These are phyloP conservation scores for Diaporthe ilicicola DNA, from an alignment of 2,329 filamentous ascomycete species.

Conservation along the genomic window DNA sequence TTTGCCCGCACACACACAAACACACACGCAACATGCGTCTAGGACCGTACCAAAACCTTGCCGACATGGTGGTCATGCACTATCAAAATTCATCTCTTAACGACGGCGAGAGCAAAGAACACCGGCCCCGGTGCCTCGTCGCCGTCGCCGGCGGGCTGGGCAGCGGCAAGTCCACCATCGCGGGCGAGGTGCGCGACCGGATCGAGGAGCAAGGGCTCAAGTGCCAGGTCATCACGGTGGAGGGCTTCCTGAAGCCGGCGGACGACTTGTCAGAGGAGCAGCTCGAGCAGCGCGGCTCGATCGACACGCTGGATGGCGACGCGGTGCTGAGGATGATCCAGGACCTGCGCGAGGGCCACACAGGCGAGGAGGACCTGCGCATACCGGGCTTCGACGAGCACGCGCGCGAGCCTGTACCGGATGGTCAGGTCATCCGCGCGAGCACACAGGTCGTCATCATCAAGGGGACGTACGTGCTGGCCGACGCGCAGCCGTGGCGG, in stretches of 20 bases:
- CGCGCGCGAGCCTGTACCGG: not conserved
- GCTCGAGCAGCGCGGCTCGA: not conserved
- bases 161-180: slow-evolving; percentile 17
- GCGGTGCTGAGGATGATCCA: slow-evolving; percentile 17
- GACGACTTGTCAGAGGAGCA: not conserved
- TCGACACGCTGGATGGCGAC: slow-evolving; percentile 15
- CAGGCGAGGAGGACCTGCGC: not conserved
- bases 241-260: slow-evolving; percentile 4
- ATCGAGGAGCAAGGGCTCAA: not conserved
- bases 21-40: not conserved
- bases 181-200: slow-evolving; percentile 6
- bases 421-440: not conserved
- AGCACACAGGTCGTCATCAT: slow-evolving; percentile 12
- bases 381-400: slow-evolving; percentile 16
- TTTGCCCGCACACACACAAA: not conserved
- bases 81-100: slow-evolving; percentile 6
- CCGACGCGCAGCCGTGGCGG: slow-evolving; percentile 7
- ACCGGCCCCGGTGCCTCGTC: not conserved
- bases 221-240: not conserved
- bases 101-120: not conserved
- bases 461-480: slow-evolving; percentile 12
- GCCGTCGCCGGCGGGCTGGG: slow-evolving; percentile 7
- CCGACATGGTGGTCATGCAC: slow-evolving; percentile 16
- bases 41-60: slow-evolving; percentile 5
- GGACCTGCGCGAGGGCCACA: not conserved